A percentile compares a stretch with the other conserved stretches of the same genome.
phyloP scores from a whole-genome alignment of 768 basidiomycete genomes.

The Mycena vulgaris region DNA sequence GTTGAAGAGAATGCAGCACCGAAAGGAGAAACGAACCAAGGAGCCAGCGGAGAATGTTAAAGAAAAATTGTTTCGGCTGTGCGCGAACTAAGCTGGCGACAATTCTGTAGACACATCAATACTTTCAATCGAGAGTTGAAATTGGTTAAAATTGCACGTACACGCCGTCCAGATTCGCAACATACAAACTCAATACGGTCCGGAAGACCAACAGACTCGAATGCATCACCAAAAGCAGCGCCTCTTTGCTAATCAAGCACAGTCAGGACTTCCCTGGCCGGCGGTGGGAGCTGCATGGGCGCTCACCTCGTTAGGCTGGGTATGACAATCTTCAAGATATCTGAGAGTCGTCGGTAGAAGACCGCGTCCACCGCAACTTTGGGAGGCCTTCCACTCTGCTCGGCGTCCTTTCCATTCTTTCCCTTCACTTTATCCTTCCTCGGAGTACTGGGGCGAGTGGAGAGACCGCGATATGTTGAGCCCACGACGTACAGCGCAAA shows the following conservation, averaged over 20 bases:
- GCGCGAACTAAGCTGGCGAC: slow-evolving; percentile 96
- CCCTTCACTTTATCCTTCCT: slow-evolving; percentile 56
- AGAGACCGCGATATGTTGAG: slow-evolving; percentile 72
- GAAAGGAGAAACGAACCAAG: slow-evolving; percentile 44
- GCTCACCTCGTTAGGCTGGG: no score
- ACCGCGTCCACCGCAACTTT: slow-evolving; percentile 87
- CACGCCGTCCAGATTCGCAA: slow-evolving; percentile 95
- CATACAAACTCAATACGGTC: slow-evolving; percentile 94
- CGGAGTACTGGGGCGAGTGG: slow-evolving; percentile 56
- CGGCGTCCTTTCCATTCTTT: slow-evolving; percentile 49
- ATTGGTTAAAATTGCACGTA: slow-evolving; percentile 61
- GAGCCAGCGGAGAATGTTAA: slow-evolving; percentile 92
- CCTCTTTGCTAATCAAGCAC: slow-evolving; percentile 91
- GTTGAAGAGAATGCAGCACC: background rate
- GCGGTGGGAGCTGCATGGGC: no score
- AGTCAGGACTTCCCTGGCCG: no score
- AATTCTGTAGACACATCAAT: slow-evolving; percentile 67
- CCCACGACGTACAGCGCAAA: slow-evolving; percentile 83
- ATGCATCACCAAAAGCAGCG: slow-evolving; percentile 89
- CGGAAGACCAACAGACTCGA: slow-evolving; percentile 90
- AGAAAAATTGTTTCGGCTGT: slow-evolving; percentile 81
- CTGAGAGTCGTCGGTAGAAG: slow-evolving; percentile 87
- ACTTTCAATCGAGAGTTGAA: background rate
- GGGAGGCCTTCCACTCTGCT: slow-evolving; percentile 59
- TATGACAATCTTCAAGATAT: slow-evolving; percentile 89